Evolutionary conservation across 1,284 basidiomycete genomes (phyloP).

Genomic region (Somion occarium): DNA sequence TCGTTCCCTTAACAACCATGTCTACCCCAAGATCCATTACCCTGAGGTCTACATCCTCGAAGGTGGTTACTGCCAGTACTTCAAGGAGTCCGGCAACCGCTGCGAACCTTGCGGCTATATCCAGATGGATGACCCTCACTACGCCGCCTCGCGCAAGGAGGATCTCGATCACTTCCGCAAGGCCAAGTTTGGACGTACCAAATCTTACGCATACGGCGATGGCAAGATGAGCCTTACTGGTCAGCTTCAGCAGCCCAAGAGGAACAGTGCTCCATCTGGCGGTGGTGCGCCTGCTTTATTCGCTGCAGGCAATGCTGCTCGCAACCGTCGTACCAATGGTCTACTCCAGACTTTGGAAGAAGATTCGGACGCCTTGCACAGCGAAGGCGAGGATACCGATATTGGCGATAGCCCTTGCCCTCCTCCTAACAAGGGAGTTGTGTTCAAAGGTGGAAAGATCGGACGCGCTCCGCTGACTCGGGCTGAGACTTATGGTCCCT

Average conservation of each 20-base stretch:
- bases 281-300: conserved; percentile 48
- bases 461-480: conserved; percentile 42
- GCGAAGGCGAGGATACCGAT: conserved; percentile 61
- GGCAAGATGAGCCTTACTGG: conserved; percentile 33
- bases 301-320: conserved; percentile 61
- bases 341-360: conserved; percentile 59
- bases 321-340: conserved; percentile 41
- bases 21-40: conserved; percentile 92
- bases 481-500: conserved; percentile 62
- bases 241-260: conserved; percentile 40
- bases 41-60: conserved; percentile 97
- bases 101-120: conserved; percentile 87
- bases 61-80: conserved; percentile 93
- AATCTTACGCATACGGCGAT: conserved; percentile 87
- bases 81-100: conserved; percentile 55
- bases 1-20: conserved; percentile 79
- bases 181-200: conserved; percentile 79
- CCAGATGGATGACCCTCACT: conserved; percentile 90
- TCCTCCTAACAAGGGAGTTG: conserved; percentile 53
- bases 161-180: conserved; percentile 92
- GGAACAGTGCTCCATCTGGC: conserved; percentile 54
- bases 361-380: conserved; percentile 49
- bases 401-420: conserved; percentile 80
- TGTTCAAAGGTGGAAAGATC: conserved; percentile 52
- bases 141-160: conserved; percentile 73